Evolutionary conservation across 2,329 filamentous ascomycete genomes (phyloP), one percentile per base, ranked within the genome.

Genomic region (Penicillium fuscoglaucum): DNA sequence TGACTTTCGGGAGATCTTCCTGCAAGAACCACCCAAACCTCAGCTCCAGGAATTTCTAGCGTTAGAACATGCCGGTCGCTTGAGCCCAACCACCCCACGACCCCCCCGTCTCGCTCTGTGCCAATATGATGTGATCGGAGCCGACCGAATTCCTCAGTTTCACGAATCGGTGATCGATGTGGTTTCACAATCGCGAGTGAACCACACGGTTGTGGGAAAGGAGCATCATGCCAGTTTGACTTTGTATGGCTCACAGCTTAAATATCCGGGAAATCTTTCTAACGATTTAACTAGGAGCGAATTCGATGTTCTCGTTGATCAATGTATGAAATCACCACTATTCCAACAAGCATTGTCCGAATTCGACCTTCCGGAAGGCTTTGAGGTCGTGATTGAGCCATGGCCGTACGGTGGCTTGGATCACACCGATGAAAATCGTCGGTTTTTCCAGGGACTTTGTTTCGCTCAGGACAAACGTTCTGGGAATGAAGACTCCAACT

Each of bases 391-490:
- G 3, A 77, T 84, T 58, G 83, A 83, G 64, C 82, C 83, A 31
- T 84, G 80, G 80, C 82, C 82, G 6, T 84, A 84, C 66, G 83
- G 83, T 33, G 82, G 82, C n/a, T 71, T 79, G 12, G 79, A 83
- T 50, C 64, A 72, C 8, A 76, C 72, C 1, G 79, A 81, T 21
- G 76, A 81, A 31, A 78, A 79, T 48, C 68, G 73, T 28, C 78
- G 83, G 46, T 84, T 80, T 65, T 83, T 84, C 66, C 82, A 84
- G 48, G 73, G 67, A 1, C 68, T 85, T 4, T 82, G 80, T 64
- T 84, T 84, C 62, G 83, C 81, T 0, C 69, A 68, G n/a, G 69
- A 75, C 48, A 68, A 65, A 28, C 65, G 65, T 26, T 71, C 69
- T 35, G 76, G 77, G 15, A 83, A 83, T 37, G 72, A 70, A 2